Conservation (phyloP, 305 asterid genomes). For the Ilex paraguariensis region DNA sequence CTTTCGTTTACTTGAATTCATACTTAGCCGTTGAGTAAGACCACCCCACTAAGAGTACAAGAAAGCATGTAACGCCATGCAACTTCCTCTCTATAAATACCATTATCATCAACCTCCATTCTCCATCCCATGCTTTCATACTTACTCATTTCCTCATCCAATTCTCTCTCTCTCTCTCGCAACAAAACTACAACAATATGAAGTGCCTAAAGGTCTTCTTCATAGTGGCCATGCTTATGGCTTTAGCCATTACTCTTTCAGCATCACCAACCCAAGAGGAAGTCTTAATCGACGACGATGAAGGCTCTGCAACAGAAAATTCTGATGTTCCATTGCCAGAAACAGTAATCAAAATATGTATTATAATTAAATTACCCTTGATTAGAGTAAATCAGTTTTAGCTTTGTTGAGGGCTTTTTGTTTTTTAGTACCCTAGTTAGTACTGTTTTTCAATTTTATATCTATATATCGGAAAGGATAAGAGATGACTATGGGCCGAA, state of each 20-base stretch:
- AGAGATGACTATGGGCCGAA: no score
- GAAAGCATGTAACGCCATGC: background rate
- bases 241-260: constrained; percentile 16
- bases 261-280: constrained; percentile 15
- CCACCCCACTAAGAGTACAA: constrained; percentile 28
- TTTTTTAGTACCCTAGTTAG: no score
- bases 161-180: background rate
- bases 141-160: background rate
- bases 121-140: constrained; percentile 3
- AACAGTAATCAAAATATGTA: no score
- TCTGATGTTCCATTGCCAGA: background rate
- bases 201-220: constrained; percentile 22
- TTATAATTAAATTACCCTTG: no score
- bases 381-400: no score
- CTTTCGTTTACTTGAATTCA: constrained; percentile 28
- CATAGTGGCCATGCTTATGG: constrained; percentile 23
- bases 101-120: background rate
- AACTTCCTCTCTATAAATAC: constrained; percentile 15
- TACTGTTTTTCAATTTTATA: no score
- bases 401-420: no score
- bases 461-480: no score
- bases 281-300: constrained; percentile 4
- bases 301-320: background rate
- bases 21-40: constrained; percentile 32
- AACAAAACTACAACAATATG: constrained; percentile 21